Evolutionary conservation across 1,284 basidiomycete species (phyloP), one percentile per base, ranked within the genome.

Genomic region (Fomitopsis palustris): DNA sequence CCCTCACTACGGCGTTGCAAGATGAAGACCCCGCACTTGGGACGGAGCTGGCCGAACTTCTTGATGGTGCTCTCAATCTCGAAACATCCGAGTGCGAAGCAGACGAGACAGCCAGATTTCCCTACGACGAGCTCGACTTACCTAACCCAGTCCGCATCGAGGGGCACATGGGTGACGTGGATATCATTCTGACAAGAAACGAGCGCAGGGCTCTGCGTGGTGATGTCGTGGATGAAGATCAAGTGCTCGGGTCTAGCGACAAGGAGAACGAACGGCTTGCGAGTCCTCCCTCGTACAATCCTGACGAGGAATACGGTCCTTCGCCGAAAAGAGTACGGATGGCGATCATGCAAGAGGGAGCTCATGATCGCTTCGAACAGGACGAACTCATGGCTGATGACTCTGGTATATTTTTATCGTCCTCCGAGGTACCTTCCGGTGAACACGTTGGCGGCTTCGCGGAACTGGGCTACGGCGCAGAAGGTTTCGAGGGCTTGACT

Each of bases 401-500:
- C 57, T 70, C 67, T 27, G 67, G 69, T 8, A 53, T 70, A 12
- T 65, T 61, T 58, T 23, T 70, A 5, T 29, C 38, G 19, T 55
- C 58, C n/a, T 47, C 52, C 10, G 23, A 16, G 16, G 47, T 25
- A 12, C 17, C n/a, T 17, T 14, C 10, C 21, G 21, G 35, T 19
- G 17, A 1, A 37, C 27, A 29, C 19, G 29, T 21, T 41, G 42
- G 10, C 42, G 4, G 38, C 16, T 71, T 70, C 41, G 43, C 38
- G 4, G 55, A 65, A 17, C 59, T 71, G 8, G 61, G 68, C 1
- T 61, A 53, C 41, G 60, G 58, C 14, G 66, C 69, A 21, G 61
- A 70, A 61, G 70, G 67, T 2, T 71, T 68, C 55, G 66, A 69
- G 19, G 69, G 69, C 5, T 62, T 61, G 3, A 37, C 27, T 9